Evolutionary conservation across 2,329 filamentous ascomycete genomes (phyloP).

Genomic region (Pleurostoma richardsiae): DNA sequence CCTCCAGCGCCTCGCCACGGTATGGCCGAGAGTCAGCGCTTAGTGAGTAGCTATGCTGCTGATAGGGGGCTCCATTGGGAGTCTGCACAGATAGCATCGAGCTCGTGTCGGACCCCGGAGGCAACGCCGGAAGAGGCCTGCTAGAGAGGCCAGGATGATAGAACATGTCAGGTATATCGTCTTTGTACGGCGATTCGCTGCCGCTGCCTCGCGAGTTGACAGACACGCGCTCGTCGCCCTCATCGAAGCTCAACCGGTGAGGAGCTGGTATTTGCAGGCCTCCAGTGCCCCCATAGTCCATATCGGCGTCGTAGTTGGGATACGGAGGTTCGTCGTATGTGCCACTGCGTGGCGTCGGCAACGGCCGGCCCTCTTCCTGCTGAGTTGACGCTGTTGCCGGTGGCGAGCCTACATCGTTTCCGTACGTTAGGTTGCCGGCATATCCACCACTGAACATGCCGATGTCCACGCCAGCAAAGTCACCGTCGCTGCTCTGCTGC

Average conservation of each 20-base stretch:
- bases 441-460: slow-evolving; percentile 71
- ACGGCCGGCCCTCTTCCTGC: slow-evolving; percentile 38
- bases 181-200: slow-evolving; percentile 62
- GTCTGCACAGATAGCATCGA: slow-evolving; percentile 43
- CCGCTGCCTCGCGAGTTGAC: slow-evolving; percentile 50
- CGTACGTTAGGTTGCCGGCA: slow-evolving; percentile 45
- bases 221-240: slow-evolving; percentile 74
- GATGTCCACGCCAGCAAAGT: slow-evolving; percentile 68
- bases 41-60: slow-evolving; percentile 44
- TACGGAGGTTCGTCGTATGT: slow-evolving; percentile 27
- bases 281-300: slow-evolving; percentile 88
- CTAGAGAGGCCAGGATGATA: slow-evolving; percentile 78
- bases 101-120: slow-evolving; percentile 57
- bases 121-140: slow-evolving; percentile 60
- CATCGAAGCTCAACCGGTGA: slow-evolving; percentile 82
- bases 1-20: slow-evolving; percentile 40
- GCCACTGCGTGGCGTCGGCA: slow-evolving; percentile 40
- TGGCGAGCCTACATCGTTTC: slow-evolving; percentile 37
- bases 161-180: slow-evolving; percentile 84
- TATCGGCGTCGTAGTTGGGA: slow-evolving; percentile 57
- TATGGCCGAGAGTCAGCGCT: slow-evolving; percentile 40
- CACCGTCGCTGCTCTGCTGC: slow-evolving; percentile 60
- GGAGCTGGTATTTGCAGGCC: slow-evolving; percentile 72
- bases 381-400: slow-evolving; percentile 30
- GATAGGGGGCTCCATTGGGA: slow-evolving; percentile 36